Evolutionary conservation across 352 stramenopile genomes (phyloP), one percentile per base, ranked within the genome.

Genomic region (Pythium aristosporum): DNA sequence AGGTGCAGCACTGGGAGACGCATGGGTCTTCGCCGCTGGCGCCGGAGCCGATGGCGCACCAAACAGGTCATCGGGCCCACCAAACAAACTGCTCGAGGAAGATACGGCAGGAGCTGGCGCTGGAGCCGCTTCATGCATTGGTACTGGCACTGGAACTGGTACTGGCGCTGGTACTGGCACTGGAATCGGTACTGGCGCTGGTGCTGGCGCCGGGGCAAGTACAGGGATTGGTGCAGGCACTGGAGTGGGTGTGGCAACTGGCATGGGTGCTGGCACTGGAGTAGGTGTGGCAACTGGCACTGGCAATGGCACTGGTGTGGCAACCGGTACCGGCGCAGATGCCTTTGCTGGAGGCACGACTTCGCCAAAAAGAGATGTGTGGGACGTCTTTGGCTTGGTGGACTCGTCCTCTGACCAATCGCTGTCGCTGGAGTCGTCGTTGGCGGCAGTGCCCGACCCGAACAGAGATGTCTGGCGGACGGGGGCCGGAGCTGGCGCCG

Each of bases 381-480:
- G 52, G 25, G 25, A 30, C 12, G 44, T 28, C 20, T 63, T 67
- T 0, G 50, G 11, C 57, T 69, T 73, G 18, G 5, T 59, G 23
- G 43, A 52, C 28, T 73, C 67, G 23, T 69, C 61, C 21, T 69
- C 67, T 3, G 67, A 73, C 67, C 67, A 73, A 16, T 73, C 67
- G 23, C 61, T 69, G 15, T 73, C 67, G 20, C 54, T 65, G 12
- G 48, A 62, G 2, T 63, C 65, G 53, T 67, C 56, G 21, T 61
- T 60, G 1, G 23, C 41, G 9, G 36, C 28, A 18, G 51, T 63
- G 8, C 16, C 53, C 13, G 61, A 36, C 1, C 67, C 67, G 34
- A 73, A 73, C 6, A 73, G 54, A 32, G 54, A 71, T 1, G 64
- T 25, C n/a, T 34, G 54, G 6, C 50, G 46, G 21, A 41, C 44